Conservation (phyloP, 2,329 filamentous ascomycete species). For the Xylariaceae sp. region DNA sequence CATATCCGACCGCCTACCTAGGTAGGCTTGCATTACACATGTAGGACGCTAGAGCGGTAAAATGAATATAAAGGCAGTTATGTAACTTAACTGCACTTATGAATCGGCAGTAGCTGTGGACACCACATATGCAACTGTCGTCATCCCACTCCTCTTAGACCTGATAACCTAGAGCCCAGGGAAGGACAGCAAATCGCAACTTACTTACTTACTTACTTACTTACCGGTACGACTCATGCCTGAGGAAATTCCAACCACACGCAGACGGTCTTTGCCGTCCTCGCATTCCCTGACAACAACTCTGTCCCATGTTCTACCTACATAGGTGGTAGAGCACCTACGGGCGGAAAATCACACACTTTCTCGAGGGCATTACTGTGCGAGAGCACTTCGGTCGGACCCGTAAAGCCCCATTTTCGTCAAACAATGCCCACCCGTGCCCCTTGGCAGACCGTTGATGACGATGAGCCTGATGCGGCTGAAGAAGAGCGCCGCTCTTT, state of each 20-base stretch:
- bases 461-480: slow-evolving; percentile 7
- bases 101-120: neutral
- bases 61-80: no score
- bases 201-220: no score
- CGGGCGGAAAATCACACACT: no score
- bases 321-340: neutral
- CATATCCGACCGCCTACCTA: no score
- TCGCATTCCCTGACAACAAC: neutral
- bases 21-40: no score
- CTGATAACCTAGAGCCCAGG: neutral
- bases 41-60: no score
- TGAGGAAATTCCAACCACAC: neutral
- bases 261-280: neutral
- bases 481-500: slow-evolving; percentile 46
- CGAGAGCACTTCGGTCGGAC: neutral
- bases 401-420: neutral
- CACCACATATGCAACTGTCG: neutral
- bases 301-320: neutral
- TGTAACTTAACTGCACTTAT: no score
- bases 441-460: slow-evolving; percentile 14
- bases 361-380: neutral
- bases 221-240: neutral
- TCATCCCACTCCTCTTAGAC: neutral
- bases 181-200: neutral
- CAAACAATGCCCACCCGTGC: neutral